Evolutionary conservation across 257 asterid species (phyloP).

Genomic region (Primulina huaijiensis): DNA sequence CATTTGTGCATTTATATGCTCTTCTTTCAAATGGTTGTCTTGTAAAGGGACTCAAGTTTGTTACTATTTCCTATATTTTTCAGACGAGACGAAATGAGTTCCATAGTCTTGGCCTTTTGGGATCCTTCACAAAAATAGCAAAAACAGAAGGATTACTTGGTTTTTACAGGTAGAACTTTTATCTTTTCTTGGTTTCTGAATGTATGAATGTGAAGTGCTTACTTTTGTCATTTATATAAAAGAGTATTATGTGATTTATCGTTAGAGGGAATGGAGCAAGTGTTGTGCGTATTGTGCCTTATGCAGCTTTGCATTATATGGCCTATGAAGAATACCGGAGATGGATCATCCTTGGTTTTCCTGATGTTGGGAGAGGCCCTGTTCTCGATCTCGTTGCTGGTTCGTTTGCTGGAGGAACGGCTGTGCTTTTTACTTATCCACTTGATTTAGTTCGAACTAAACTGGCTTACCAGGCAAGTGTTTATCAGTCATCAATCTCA

Average conservation of each 20-base stretch:
- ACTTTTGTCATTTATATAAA: background rate
- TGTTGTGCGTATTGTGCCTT: conserved; percentile 90
- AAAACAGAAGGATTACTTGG: conserved; percentile 86
- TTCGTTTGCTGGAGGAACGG: conserved; percentile 96
- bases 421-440: conserved; percentile 89
- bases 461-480: conserved; percentile 89
- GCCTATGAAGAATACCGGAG: conserved; percentile 87
- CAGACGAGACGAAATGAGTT: conserved; percentile 86
- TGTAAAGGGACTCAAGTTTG: conserved; percentile 22
- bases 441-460: conserved; percentile 92
- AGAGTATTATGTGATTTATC: conserved; percentile 11
- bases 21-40: conserved; percentile 12
- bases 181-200: conserved; percentile 5
- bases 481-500: conserved; percentile 3
- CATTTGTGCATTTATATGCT: background rate
- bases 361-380: conserved; percentile 69
- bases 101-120: conserved; percentile 67
- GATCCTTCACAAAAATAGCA: conserved; percentile 76
- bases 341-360: conserved; percentile 72
- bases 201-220: background rate
- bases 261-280: conserved; percentile 97
- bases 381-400: conserved; percentile 90
- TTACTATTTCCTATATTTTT: conserved; percentile 23
- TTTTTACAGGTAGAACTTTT: conserved; percentile 59
- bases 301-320: conserved; percentile 96